Conservation (phyloP, 768 basidiomycete genomes). For the Cubamyces sp. region DNA sequence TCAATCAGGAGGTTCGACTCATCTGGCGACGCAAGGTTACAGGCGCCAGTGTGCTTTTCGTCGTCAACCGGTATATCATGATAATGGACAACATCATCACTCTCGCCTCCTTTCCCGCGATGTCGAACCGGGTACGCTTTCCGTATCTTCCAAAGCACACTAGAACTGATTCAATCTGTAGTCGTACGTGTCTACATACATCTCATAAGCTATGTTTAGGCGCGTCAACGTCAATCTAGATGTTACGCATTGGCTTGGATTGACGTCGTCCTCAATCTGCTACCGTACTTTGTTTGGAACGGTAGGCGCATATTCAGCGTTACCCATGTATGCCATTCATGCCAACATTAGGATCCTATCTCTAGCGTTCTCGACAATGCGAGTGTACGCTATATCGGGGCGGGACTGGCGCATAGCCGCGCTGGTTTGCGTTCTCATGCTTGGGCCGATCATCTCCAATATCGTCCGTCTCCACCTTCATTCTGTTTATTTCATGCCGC, state of each 20-base stretch:
- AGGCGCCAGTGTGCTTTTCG: conserved; percentile 19
- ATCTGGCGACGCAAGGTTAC: conserved; percentile 23
- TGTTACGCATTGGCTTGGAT: conserved; percentile 1
- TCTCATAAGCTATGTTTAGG: too few relatives aligned
- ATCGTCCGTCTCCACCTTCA: conserved; percentile 3
- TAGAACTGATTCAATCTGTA: neutral
- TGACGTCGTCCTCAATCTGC: conserved; percentile 5
- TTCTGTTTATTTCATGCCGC: neutral
- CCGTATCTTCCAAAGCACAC: neutral
- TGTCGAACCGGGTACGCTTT: neutral
- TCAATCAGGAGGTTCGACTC: conserved; percentile 16
- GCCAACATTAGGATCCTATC: neutral
- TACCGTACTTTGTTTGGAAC: conserved; percentile 10
- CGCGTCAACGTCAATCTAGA: neutral
- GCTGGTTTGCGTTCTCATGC: conserved; percentile 2
- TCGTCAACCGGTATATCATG: conserved; percentile 23
- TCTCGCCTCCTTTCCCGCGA: neutral
- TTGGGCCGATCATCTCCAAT: conserved; percentile 7
- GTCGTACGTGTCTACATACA: too few relatives aligned
- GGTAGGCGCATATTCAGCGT: neutral
- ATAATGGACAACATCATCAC: conserved; percentile 7
- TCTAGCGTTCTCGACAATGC: conserved; percentile 20
- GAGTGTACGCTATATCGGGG: conserved; percentile 17
- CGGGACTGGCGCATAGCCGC: conserved; percentile 5
- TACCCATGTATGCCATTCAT: neutral